A percentile compares a stretch with the other conserved stretches of the same genome.
Conservation (phyloP, 2,329 filamentous ascomycete species). For the Huntiella abstrusa region DNA sequence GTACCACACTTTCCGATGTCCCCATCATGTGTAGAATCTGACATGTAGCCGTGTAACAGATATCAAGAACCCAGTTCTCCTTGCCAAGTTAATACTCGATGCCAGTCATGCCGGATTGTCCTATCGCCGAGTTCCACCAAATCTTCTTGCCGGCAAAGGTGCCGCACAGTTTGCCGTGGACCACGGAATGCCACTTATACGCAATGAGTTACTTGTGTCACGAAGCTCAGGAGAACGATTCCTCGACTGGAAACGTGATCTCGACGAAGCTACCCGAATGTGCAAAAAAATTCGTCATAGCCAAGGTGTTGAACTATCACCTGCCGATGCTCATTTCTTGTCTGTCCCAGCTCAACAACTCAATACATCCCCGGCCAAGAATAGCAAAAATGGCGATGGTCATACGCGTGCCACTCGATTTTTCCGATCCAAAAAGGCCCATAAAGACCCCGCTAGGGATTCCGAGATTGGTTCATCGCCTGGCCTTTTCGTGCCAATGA, state of each 20-base stretch:
- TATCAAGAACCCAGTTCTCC: constrained; percentile 77
- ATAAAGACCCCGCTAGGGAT: not conserved
- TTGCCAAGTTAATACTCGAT: constrained; percentile 70
- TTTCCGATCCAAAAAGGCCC: not conserved
- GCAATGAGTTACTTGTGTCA: constrained; percentile 63
- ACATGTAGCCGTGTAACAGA: constrained; percentile 31
- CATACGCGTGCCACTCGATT: not conserved
- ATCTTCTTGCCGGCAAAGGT: constrained; percentile 71
- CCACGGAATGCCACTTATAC: constrained; percentile 53
- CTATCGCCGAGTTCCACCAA: constrained; percentile 76
- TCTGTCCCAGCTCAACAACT: constrained; percentile 1
- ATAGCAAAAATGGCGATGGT: too few relatives aligned
- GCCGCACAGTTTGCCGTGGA: constrained; percentile 73
- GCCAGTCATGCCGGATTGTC: constrained; percentile 59
- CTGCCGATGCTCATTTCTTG: constrained; percentile 9
- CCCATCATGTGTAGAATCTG: not conserved
- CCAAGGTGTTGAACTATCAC: constrained; percentile 11
- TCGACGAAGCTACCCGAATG: constrained; percentile 31
- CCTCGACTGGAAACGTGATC: constrained; percentile 56
- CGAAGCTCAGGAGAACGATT: constrained; percentile 62
- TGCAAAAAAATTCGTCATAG: not conserved
- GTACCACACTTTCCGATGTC: constrained; percentile 19
- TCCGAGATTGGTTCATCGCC: not conserved
- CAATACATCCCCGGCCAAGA: not conserved
- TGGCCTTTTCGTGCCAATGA: too few relatives aligned